These are phyloP conservation scores for Candida loeiensis DNA, from an alignment of 805 yeast genomes.

Conservation along the genomic window DNA sequence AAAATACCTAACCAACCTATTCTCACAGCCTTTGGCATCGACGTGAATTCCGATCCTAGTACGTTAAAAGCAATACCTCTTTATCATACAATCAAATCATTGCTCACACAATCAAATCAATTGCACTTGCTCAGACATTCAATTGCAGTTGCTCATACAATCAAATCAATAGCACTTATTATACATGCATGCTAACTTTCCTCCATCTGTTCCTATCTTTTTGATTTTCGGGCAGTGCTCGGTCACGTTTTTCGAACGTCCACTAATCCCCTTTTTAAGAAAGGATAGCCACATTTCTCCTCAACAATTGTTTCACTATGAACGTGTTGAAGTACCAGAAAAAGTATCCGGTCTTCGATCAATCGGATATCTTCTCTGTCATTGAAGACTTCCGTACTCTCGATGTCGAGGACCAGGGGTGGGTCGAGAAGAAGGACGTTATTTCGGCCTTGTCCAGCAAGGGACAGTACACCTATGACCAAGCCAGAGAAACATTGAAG, in stretches of 20 bases:
- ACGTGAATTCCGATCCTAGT: too few relatives aligned
- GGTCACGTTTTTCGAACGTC: background rate
- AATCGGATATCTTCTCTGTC: constrained; percentile 79
- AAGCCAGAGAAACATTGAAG: constrained; percentile 89
- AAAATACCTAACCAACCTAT: too few relatives aligned
- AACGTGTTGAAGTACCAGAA: constrained; percentile 50
- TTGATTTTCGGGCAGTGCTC: background rate
- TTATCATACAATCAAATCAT: too few relatives aligned
- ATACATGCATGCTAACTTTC: too few relatives aligned
- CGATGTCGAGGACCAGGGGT: constrained; percentile 90
- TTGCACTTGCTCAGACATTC: too few relatives aligned
- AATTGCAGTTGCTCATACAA: too few relatives aligned
- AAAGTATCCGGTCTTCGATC: constrained; percentile 81
- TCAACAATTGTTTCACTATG: constrained; percentile 19
- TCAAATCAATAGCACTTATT: too few relatives aligned
- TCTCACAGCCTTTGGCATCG: too few relatives aligned
- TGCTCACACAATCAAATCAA: too few relatives aligned
- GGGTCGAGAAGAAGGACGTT: constrained; percentile 87
- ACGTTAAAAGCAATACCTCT: too few relatives aligned
- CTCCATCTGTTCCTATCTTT: too few relatives aligned
- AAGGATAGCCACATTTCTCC: too few relatives aligned
- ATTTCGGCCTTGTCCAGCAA: constrained; percentile 75
- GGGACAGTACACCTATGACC: constrained; percentile 85
- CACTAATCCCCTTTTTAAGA: background rate
- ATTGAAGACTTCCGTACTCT: constrained; percentile 83